Percentiles rank a stretch among this genome's conserved stretches.
phyloP scores from a whole-genome alignment of 331 rosid species.

The Phaseolus coccineus region DNA sequence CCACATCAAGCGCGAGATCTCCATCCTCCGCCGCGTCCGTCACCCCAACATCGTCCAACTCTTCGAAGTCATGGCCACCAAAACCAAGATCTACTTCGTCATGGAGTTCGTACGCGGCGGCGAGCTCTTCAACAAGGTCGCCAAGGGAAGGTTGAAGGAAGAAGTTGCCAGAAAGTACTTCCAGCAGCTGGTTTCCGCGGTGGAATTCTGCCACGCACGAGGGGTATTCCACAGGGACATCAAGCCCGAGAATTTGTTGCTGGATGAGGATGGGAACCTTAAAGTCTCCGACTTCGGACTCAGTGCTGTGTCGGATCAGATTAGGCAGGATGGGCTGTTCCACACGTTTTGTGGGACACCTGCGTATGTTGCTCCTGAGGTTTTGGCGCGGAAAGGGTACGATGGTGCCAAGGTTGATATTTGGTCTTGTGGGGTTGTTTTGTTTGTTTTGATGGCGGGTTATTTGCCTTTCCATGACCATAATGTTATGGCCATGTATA shows the following conservation, averaged over 20 bases:
- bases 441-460: slow-evolving; percentile 68
- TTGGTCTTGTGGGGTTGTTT: slow-evolving; percentile 70
- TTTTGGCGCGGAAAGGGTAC: slow-evolving; percentile 61
- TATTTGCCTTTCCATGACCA: slow-evolving; percentile 65
- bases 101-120: slow-evolving; percentile 67
- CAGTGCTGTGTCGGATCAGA: slow-evolving; percentile 64
- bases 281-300: slow-evolving; percentile 69
- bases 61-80: slow-evolving; percentile 69
- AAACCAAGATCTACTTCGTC: slow-evolving; percentile 65
- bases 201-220: slow-evolving; percentile 61
- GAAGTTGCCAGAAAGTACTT: slow-evolving; percentile 54
- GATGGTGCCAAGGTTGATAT: slow-evolving; percentile 69
- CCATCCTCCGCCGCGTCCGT: slow-evolving; percentile 66
- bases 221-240: slow-evolving; percentile 66
- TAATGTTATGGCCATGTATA: slow-evolving; percentile 66
- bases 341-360: slow-evolving; percentile 76
- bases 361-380: slow-evolving; percentile 71
- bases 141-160: slow-evolving; percentile 62
- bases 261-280: slow-evolving; percentile 60
- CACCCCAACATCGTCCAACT: slow-evolving; percentile 66
- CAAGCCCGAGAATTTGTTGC: slow-evolving; percentile 60
- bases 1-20: slow-evolving; percentile 72
- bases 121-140: slow-evolving; percentile 65
- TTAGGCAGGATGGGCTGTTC: slow-evolving; percentile 61
- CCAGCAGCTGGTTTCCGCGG: slow-evolving; percentile 61